Evolutionary conservation across 2,329 filamentous ascomycete species (phyloP), one percentile per base, ranked within the genome.

Genomic region (Penicillium italicum): DNA sequence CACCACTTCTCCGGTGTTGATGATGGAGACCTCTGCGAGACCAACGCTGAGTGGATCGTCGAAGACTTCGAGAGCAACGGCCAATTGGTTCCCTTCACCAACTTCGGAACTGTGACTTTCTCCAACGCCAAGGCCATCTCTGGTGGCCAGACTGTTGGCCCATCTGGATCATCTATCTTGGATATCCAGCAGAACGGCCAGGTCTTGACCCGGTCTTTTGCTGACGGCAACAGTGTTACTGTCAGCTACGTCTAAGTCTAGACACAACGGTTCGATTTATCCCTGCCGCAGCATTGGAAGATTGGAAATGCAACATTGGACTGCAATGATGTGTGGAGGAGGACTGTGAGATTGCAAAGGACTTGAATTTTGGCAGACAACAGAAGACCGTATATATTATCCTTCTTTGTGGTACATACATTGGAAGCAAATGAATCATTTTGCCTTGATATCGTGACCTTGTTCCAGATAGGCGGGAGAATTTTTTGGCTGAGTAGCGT

Each of bases 41-140:
- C 74, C 59, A 83, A 83, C 54, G 82, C 81, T n/a, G 82, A 85
- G 67, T 85, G 82, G 82, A 84, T 85, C 60, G 80, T 84, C 9
- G 81, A 84, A 72, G 80, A 80, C 61, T 80, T 77, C 53, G 65
- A 73, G 55, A 56, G 63, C 14, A 62, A 65, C 41, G 61, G 62
- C 33, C 64, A 65, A 1, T 69, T 79, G 11, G 77, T 81, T 30
- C 57, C 70, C 0, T 76, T 81, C 46, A 76, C 73, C 36, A 62
- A 80, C 66, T 81, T 80, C 58, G 76, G 76, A 10, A 76, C 72
- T 24, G 77, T 80, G 24, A 73, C 72, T 9, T 82, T 81, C 64
- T 76, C 72, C 8, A 62, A 65, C 28, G 70, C 72, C 36, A 64
- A 66, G 48, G 77, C 74, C 20, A 69, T 63, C 5, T 63, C 61